Evolutionary conservation across 148 eudicot genomes (phyloP).

Genomic region (Polygonum maritimum): DNA sequence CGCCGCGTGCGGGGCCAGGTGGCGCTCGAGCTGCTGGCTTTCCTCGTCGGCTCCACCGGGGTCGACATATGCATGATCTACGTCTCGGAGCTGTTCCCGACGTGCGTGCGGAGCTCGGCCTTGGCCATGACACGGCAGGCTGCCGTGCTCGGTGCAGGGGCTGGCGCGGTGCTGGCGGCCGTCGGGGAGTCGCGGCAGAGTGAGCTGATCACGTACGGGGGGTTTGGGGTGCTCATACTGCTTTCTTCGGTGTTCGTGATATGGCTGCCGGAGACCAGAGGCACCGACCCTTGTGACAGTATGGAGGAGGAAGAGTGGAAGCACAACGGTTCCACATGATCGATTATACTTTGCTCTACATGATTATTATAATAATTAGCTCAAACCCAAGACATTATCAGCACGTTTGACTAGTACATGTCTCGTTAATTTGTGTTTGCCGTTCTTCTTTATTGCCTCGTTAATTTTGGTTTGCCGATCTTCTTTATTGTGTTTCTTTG

Average conservation of each 20-base stretch:
- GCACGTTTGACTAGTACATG: too few relatives aligned
- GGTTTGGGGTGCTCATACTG: conserved; percentile 16
- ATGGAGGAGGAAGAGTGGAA: conserved; percentile 25
- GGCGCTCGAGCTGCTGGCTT: conserved; percentile 34
- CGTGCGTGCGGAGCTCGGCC: conserved; percentile 64
- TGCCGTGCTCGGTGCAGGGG: conserved; percentile 38
- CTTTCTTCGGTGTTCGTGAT: conserved; percentile 15
- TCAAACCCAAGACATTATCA: too few relatives aligned
- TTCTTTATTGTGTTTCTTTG: too few relatives aligned
- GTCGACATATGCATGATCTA: conserved; percentile 42
- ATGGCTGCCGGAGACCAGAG: conserved; percentile 22
- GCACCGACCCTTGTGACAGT: conserved; percentile 20
- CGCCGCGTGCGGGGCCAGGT: conserved; percentile 16
- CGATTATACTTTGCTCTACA: too few relatives aligned
- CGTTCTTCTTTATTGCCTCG: too few relatives aligned
- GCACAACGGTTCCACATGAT: not conserved
- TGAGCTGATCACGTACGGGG: conserved; percentile 36
- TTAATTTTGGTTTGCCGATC: too few relatives aligned
- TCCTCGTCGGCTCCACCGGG: conserved; percentile 35
- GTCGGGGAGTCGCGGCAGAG: conserved; percentile 22
- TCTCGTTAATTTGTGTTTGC: too few relatives aligned
- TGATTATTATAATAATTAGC: too few relatives aligned
- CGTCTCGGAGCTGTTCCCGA: conserved; percentile 61
- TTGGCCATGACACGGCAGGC: conserved; percentile 58
- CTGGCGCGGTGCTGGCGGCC: conserved; percentile 46